A percentile compares a stretch with the other conserved stretches of the same genome.
Conservation (phyloP, 192 early-diverging fungal genomes). For the Podochytrium sp. region DNA sequence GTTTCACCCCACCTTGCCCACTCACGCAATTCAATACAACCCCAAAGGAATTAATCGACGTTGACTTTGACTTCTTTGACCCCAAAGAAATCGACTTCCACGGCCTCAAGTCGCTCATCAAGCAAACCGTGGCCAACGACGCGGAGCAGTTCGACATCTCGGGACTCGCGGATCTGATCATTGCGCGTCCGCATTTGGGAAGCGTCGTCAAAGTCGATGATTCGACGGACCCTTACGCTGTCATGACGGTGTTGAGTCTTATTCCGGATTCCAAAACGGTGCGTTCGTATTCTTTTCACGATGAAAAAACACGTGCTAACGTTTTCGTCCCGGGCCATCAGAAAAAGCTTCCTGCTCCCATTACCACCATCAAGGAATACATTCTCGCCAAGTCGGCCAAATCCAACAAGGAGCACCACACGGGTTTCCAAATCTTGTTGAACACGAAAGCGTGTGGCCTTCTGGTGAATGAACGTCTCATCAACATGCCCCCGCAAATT, state of each 20-base stretch:
- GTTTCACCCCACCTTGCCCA: neutral
- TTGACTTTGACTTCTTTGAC: conserved; percentile 96
- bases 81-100: conserved; percentile 89
- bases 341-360: neutral
- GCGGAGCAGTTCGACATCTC: conserved; percentile 73
- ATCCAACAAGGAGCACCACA: conserved; percentile 6
- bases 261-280: conserved; percentile 31
- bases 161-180: conserved; percentile 80
- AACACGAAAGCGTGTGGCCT: conserved; percentile 54
- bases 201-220: conserved; percentile 89
- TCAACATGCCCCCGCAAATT: conserved; percentile 96
- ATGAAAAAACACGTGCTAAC: neutral
- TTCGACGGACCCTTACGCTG: conserved; percentile 80
- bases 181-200: conserved; percentile 76
- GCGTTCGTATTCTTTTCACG: too few species aligned
- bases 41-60: conserved; percentile 61
- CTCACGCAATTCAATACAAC: neutral
- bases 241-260: conserved; percentile 77
- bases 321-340: too few species aligned
- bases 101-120: conserved; percentile 85
- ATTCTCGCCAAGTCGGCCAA: conserved; percentile 65
- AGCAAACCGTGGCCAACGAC: conserved; percentile 80
- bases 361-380: conserved; percentile 55
- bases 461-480: conserved; percentile 84
- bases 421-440: neutral